Evolutionary conservation across 805 yeast species (phyloP).

Genomic region (Babjeviella inositovora): DNA sequence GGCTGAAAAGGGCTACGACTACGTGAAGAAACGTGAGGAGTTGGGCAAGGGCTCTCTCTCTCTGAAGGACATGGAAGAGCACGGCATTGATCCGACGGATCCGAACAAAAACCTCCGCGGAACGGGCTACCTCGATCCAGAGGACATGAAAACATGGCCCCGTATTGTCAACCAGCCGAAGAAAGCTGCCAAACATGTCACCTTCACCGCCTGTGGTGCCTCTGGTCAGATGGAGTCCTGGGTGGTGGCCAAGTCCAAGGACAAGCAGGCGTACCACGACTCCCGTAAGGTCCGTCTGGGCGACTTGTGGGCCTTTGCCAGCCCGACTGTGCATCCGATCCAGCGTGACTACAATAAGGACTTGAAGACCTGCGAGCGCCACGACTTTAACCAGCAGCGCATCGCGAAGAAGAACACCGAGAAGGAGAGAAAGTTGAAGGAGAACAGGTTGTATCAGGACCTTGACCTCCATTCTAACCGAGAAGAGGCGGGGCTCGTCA

Average conservation of each 20-base stretch:
- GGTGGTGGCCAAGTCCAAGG: slow-evolving; percentile 69
- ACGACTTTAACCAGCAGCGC: too few relatives aligned
- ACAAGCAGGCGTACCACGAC: slow-evolving; percentile 69
- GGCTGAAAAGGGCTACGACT: slow-evolving; percentile 15
- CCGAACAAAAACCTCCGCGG: slow-evolving; percentile 5
- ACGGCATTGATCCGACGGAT: slow-evolving; percentile 5
- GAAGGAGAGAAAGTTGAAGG: too few relatives aligned
- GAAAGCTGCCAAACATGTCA: slow-evolving; percentile 72
- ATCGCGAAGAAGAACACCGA: too few relatives aligned
- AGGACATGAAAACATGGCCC: slow-evolving; percentile 36
- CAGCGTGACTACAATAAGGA: too few relatives aligned
- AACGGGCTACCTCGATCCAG: slow-evolving; percentile 9
- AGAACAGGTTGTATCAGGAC: too few relatives aligned
- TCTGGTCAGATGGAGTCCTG: slow-evolving; percentile 74
- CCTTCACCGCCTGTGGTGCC: slow-evolving; percentile 64
- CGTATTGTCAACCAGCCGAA: slow-evolving; percentile 57
- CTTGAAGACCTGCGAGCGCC: too few relatives aligned
- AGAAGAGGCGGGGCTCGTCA: too few relatives aligned
- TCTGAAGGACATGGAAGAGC: slow-evolving; percentile 1
- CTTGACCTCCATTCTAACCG: too few relatives aligned
- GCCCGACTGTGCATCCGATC: too few relatives aligned
- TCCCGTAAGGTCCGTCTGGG: slow-evolving; percentile 78
- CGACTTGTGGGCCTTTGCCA: slow-evolving; percentile 77
- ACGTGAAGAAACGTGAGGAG: slow-evolving; percentile 3
- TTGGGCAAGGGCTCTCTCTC: background rate